These are phyloP conservation scores for Phytopythium sindhum DNA, from an alignment of 352 stramenopile species.

Conservation along the genomic window DNA sequence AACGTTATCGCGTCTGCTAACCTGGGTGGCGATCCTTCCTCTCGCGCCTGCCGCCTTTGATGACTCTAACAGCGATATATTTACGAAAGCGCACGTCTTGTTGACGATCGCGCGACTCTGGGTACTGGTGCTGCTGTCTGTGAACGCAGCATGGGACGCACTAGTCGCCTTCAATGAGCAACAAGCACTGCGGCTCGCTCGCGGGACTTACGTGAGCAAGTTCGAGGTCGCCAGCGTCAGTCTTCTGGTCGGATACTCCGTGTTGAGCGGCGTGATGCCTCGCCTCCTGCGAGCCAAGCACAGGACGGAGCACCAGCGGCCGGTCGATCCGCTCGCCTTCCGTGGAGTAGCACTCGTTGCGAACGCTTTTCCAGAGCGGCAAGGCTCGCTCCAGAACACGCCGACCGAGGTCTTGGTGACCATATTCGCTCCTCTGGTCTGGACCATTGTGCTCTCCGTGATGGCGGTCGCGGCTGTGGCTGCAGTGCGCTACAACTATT, in stretches of 20 bases:
- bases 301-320: slow-evolving; percentile 14
- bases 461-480: slow-evolving; percentile 17
- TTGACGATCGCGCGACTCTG: slow-evolving; percentile 35
- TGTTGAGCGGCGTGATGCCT: slow-evolving; percentile 8
- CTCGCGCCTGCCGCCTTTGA: slow-evolving; percentile 26
- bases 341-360: slow-evolving; percentile 15
- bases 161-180: slow-evolving; percentile 25
- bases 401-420: slow-evolving; percentile 6
- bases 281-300: slow-evolving; percentile 5
- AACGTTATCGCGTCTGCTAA: slow-evolving; percentile 34
- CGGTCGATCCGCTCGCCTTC: slow-evolving; percentile 18
- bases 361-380: slow-evolving; percentile 23
- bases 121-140: slow-evolving; percentile 27
- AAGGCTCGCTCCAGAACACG: slow-evolving; percentile 16
- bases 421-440: slow-evolving; percentile 20
- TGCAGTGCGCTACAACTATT: slow-evolving; percentile 18
- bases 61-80: slow-evolving; percentile 12
- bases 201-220: slow-evolving; percentile 29
- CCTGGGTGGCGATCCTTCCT: slow-evolving; percentile 50
- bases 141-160: slow-evolving; percentile 38
- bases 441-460: slow-evolving; percentile 13
- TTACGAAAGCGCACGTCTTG: slow-evolving; percentile 21
- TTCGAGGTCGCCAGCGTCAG: slow-evolving; percentile 29
- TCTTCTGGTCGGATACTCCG: slow-evolving; percentile 3
- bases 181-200: slow-evolving; percentile 17